Percentiles rank a stretch among this genome's conserved stretches.
These are phyloP conservation scores for Aureobasidium sp. DNA, from an alignment of 2,329 filamentous ascomycete species.

Conservation along the genomic window DNA sequence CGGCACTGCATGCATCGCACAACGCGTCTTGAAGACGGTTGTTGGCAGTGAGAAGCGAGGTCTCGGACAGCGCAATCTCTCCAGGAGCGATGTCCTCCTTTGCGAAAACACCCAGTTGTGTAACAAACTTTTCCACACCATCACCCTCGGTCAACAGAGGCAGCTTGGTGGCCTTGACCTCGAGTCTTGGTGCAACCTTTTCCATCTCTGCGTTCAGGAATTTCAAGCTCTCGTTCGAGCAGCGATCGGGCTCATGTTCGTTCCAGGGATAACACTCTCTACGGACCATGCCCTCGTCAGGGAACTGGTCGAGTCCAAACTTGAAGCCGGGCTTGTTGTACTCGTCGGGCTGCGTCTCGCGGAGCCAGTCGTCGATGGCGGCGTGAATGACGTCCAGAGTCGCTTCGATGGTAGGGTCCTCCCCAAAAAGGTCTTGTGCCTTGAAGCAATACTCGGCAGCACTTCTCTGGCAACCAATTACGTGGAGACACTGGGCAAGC, in stretches of 20 bases:
- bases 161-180: slow-evolving; percentile 67
- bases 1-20: slow-evolving; percentile 81
- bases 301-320: slow-evolving; percentile 43
- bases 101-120: slow-evolving; percentile 86
- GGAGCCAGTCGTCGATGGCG: slow-evolving; percentile 21
- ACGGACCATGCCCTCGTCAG: slow-evolving; percentile 63
- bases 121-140: slow-evolving; percentile 38
- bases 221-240: slow-evolving; percentile 48
- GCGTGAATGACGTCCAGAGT: slow-evolving; percentile 45
- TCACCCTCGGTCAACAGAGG: slow-evolving; percentile 52
- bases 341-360: slow-evolving; percentile 20
- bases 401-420: slow-evolving; percentile 50
- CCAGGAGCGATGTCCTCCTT: slow-evolving; percentile 70
- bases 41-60: slow-evolving; percentile 80
- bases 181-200: slow-evolving; percentile 69
- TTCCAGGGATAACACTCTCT: slow-evolving; percentile 60
- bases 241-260: slow-evolving; percentile 51
- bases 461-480: slow-evolving; percentile 36
- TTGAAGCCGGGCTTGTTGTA: slow-evolving; percentile 12
- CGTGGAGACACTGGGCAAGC: slow-evolving; percentile 14
- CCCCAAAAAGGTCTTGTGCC: slow-evolving; percentile 50
- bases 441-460: slow-evolving; percentile 59
- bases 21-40: slow-evolving; percentile 79
- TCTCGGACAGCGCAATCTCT: slow-evolving; percentile 71
- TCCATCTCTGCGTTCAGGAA: slow-evolving; percentile 65